phyloP scores from a whole-genome alignment of 1,284 basidiomycete genomes.

The Ustilago bromivora region DNA sequence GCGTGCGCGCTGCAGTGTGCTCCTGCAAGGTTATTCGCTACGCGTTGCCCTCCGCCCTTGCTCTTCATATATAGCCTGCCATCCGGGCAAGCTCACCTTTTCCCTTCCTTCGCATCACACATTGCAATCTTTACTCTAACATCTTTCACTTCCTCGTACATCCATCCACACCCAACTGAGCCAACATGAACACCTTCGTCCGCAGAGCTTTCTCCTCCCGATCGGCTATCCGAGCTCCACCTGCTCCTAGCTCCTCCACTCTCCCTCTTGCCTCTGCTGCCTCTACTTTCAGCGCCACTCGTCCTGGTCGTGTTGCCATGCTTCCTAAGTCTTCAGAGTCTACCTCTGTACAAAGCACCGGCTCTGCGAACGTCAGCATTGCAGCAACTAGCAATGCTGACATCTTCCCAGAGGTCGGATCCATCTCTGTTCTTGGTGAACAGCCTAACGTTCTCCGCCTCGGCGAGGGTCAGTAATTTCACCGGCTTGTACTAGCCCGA shows the following conservation, averaged over 20 bases:
- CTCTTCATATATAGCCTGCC: background rate
- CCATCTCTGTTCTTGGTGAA: slow-evolving; percentile 29
- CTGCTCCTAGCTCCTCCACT: slow-evolving; percentile 30
- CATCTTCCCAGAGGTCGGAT: slow-evolving; percentile 32
- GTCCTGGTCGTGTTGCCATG: slow-evolving; percentile 43
- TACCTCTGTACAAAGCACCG: slow-evolving; percentile 9
- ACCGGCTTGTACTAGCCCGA: background rate
- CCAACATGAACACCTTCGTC: slow-evolving; percentile 31
- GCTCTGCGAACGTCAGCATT: slow-evolving; percentile 33
- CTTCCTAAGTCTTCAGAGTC: slow-evolving; percentile 37
- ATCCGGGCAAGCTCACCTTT: background rate
- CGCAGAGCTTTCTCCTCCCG: slow-evolving; percentile 45
- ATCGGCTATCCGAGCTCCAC: slow-evolving; percentile 45
- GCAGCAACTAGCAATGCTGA: slow-evolving; percentile 13
- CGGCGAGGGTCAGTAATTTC: slow-evolving; percentile 17
- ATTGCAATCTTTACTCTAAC: slow-evolving; percentile 4
- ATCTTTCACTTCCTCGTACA: background rate
- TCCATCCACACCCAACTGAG: background rate
- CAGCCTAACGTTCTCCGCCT: slow-evolving; percentile 33
- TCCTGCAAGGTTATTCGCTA: background rate
- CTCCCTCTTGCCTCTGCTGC: slow-evolving; percentile 12
- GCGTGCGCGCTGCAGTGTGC: background rate
- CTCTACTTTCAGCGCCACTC: slow-evolving; percentile 14
- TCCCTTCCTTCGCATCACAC: background rate
- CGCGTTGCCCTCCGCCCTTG: background rate